These are phyloP conservation scores for Baeospora myosura DNA, from an alignment of 1,284 basidiomycete species.

Conservation along the genomic window DNA sequence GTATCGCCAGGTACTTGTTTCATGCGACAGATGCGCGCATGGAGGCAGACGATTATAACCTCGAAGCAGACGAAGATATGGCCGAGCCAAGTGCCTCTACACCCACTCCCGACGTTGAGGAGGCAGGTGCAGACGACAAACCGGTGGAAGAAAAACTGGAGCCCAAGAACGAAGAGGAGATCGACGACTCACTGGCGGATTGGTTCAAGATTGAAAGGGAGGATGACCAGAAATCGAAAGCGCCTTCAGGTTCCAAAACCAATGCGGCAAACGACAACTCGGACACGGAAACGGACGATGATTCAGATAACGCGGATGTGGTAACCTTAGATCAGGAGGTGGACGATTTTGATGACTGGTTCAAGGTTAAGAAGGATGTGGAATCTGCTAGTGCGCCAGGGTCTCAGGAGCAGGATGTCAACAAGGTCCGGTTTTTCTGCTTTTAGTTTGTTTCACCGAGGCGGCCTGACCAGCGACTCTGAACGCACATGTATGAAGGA, in stretches of 20 bases:
- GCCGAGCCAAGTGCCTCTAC: slow-evolving; percentile 16
- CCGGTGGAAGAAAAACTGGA: slow-evolving; percentile 15
- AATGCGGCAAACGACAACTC: slow-evolving; percentile 23
- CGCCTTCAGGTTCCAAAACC: background rate
- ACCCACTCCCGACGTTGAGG: slow-evolving; percentile 14
- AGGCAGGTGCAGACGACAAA: slow-evolving; percentile 12
- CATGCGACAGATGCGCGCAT: slow-evolving; percentile 46
- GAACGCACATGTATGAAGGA: slow-evolving; percentile 12
- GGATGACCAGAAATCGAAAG: background rate
- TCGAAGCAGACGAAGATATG: slow-evolving; percentile 27
- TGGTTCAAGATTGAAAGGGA: slow-evolving; percentile 51
- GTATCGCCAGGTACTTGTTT: slow-evolving; percentile 59
- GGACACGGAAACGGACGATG: slow-evolving; percentile 56
- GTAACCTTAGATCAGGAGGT: slow-evolving; percentile 26
- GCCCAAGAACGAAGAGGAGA: slow-evolving; percentile 21
- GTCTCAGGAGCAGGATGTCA: background rate
- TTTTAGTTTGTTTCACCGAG: background rate
- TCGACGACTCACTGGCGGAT: slow-evolving; percentile 47
- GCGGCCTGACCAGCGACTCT: background rate
- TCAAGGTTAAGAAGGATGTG: slow-evolving; percentile 23
- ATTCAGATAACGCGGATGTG: slow-evolving; percentile 61
- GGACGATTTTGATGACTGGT: slow-evolving; percentile 40
- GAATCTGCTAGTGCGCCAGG: slow-evolving; percentile 5
- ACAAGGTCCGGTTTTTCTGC: too few species aligned
- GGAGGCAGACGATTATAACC: slow-evolving; percentile 35